Evolutionary conservation across 2,329 filamentous ascomycete genomes (phyloP), one percentile per base, ranked within the genome.

Genomic region (Fusarium sp.): DNA sequence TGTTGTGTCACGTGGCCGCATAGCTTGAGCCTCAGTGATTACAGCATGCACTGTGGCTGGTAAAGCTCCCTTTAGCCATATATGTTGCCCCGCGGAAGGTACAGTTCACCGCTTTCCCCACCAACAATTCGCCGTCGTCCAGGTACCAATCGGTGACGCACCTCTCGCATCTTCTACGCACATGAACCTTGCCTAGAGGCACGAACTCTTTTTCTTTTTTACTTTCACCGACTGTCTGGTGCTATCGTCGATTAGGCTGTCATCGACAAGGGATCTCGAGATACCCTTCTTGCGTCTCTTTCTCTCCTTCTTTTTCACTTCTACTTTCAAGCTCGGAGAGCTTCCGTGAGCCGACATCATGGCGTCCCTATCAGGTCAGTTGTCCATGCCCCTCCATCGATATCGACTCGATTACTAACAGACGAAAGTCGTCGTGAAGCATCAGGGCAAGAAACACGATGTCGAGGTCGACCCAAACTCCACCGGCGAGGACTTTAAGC

Each of bases 371-470:
- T 81, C 84, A 76, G 83, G 86, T 88, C 77, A 77, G 81, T 76
- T 62, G 64, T 11, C 68, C 70, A 64, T 68, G 66, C 73, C 64
- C 67, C 23, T 9, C 23, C 63, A 14, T 10, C 11, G 61, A 20
- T 44, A 27, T 23, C 56, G 38, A 16, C 20, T 18, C 29, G 42
- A 50, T 44, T 62, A 57, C 68, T 77, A 51, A 78, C 67, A 13
- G 11, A 18, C 3, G 10, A 11, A 70, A 97, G 94, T 99, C 73
- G 86, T 93, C 78, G 91, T 99, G 73, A 98, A 97, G 82, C 95
- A 99, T 79, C 90, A 93, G 78, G 95, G 95, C 83, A 97, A 96
- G 81, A 95, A 94, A 79, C 91, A 98, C 83, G 90, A 98, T 77
- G 88, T 99, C 79, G 95, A 98, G 67, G 88, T 99, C 76, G 95